phyloP scores from a whole-genome alignment of 768 basidiomycete species.

The Boletus subcaerulescens region DNA sequence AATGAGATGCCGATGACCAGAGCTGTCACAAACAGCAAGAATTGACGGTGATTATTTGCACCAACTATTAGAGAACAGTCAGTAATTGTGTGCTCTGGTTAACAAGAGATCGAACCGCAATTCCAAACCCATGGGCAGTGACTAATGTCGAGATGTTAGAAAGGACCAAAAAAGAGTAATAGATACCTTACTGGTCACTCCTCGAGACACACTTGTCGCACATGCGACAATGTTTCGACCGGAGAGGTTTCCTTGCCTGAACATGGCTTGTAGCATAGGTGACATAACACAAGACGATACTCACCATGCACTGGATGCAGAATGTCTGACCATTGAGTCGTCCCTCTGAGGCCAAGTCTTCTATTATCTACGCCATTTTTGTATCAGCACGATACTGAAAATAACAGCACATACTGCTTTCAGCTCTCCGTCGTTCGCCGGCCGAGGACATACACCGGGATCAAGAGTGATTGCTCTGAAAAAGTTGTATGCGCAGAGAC shows the following conservation, averaged over 20 bases:
- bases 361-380: slow-evolving; percentile 62
- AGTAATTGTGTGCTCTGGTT: not conserved
- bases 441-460: slow-evolving; percentile 82
- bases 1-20: slow-evolving; percentile 76
- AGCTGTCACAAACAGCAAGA: slow-evolving; percentile 85
- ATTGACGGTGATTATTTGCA: slow-evolving; percentile 91
- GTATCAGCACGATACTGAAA: not conserved
- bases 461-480: slow-evolving; percentile 87
- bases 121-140: slow-evolving; percentile 99
- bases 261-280: not conserved
- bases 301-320: slow-evolving; percentile 92
- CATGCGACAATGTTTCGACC: slow-evolving; percentile 92
- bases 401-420: slow-evolving; percentile 61
- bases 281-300: slow-evolving; percentile 14
- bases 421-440: slow-evolving; percentile 78
- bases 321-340: slow-evolving; percentile 94
- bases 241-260: slow-evolving; percentile 82
- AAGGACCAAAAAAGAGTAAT: not conserved
- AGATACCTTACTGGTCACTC: slow-evolving; percentile 79
- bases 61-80: slow-evolving; percentile 57
- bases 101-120: slow-evolving; percentile 59
- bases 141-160: slow-evolving; percentile 39
- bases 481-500: slow-evolving; percentile 84
- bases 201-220: slow-evolving; percentile 89
- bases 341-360: slow-evolving; percentile 85